These are phyloP conservation scores for Acanthamoeba pearcei DNA, from an alignment of 208 protist genomes.

Conservation along the genomic window DNA sequence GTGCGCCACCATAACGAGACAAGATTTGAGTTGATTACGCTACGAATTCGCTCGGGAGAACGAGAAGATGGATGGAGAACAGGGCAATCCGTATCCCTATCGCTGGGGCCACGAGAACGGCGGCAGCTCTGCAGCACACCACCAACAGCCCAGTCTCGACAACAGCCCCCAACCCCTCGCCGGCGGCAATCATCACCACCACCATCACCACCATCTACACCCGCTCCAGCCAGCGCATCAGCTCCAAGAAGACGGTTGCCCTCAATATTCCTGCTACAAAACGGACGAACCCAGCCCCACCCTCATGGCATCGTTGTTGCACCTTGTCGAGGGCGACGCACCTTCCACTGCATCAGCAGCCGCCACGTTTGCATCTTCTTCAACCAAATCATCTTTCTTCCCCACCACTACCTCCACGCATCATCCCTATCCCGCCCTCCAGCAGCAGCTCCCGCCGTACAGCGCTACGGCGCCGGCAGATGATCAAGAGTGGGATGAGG, in stretches of 20 bases:
- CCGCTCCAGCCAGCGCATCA: too few relatives aligned
- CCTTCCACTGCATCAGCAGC: background rate
- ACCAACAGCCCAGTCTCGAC: too few relatives aligned
- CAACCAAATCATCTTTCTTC: too few relatives aligned
- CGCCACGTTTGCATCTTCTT: too few relatives aligned
- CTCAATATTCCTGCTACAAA: background rate
- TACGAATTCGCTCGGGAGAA: too few relatives aligned
- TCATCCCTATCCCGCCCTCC: background rate
- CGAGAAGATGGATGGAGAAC: too few relatives aligned
- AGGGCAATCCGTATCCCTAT: too few relatives aligned
- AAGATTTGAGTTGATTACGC: background rate
- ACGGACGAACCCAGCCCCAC: constrained; percentile 13
- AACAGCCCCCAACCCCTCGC: too few relatives aligned
- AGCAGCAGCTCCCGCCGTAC: background rate
- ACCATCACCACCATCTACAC: too few relatives aligned
- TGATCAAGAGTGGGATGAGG: constrained; percentile 15
- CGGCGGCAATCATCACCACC: too few relatives aligned
- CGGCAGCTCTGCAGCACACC: too few relatives aligned
- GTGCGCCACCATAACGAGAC: background rate
- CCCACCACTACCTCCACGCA: background rate
- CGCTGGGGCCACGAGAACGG: too few relatives aligned
- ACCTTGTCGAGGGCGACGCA: background rate
- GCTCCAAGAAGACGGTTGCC: background rate
- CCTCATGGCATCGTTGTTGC: constrained; percentile 6
- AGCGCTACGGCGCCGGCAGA: background rate